Conservation (phyloP, 805 yeast species). For the Lachancea quebecensis region DNA sequence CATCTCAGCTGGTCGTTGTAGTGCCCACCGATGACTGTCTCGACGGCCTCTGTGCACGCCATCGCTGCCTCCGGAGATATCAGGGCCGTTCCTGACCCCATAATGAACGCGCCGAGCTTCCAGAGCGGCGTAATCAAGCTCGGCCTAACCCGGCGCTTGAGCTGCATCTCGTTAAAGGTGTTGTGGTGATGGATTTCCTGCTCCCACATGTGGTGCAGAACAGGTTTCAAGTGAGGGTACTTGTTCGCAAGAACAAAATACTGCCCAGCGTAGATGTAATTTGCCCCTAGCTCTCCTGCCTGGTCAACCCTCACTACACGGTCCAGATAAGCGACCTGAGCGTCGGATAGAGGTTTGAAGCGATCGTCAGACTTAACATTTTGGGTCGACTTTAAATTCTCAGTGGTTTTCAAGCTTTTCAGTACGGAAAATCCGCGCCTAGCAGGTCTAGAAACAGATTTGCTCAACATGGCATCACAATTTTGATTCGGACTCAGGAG, state of each 20-base stretch:
- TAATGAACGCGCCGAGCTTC: slow-evolving; percentile 81
- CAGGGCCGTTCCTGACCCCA: slow-evolving; percentile 83
- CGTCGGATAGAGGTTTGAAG: slow-evolving; percentile 32
- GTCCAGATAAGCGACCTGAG: slow-evolving; percentile 66
- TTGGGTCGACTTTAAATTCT: neutral
- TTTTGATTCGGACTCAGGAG: neutral
- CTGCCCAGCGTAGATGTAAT: slow-evolving; percentile 89
- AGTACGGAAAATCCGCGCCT: slow-evolving; percentile 2
- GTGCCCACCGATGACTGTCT: slow-evolving; percentile 95
- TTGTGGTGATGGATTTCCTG: slow-evolving; percentile 89
- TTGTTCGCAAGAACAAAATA: slow-evolving; percentile 63
- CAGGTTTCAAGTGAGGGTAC: slow-evolving; percentile 68
- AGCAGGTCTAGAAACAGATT: neutral
- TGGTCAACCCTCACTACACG: slow-evolving; percentile 87
- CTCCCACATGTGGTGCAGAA: slow-evolving; percentile 95
- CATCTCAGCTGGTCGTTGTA: slow-evolving; percentile 85
- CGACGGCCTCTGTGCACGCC: slow-evolving; percentile 99
- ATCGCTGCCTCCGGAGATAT: slow-evolving; percentile 93
- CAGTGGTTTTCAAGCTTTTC: neutral
- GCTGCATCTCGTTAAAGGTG: slow-evolving; percentile 75
- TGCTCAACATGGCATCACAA: neutral
- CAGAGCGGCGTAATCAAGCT: slow-evolving; percentile 87
- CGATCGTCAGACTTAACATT: slow-evolving; percentile 3
- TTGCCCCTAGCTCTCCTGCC: slow-evolving; percentile 97
- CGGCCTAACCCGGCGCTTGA: slow-evolving; percentile 77